phyloP scores from a whole-genome alignment of 1,284 basidiomycete species.

The Ustilago tritici region DNA sequence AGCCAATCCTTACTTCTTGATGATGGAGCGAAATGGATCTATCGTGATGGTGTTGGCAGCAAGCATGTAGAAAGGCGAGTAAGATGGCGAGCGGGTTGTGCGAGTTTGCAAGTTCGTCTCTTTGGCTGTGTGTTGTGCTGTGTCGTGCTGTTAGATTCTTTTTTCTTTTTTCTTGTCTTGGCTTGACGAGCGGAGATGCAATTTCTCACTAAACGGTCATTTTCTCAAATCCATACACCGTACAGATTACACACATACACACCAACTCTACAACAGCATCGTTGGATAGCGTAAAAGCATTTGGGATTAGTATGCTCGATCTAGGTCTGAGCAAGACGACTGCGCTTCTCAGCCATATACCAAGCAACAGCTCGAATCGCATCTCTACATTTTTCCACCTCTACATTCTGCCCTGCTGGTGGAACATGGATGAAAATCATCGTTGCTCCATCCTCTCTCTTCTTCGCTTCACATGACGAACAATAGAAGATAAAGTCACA shows the following conservation, averaged over 20 bases:
- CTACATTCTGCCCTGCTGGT: constrained; percentile 17
- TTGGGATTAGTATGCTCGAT: too few species aligned
- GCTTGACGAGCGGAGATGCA: neutral
- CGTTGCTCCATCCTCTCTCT: neutral
- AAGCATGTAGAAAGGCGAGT: too few species aligned
- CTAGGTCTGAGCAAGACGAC: neutral
- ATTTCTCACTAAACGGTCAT: neutral
- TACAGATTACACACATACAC: neutral
- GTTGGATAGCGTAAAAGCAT: too few species aligned
- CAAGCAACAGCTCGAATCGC: constrained; percentile 38
- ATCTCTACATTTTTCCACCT: constrained; percentile 20
- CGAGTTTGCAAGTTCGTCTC: too few species aligned
- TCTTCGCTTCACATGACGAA: constrained; percentile 36
- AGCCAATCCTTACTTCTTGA: too few species aligned
- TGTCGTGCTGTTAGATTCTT: neutral
- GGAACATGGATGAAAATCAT: constrained; percentile 50
- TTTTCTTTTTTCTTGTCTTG: neutral
- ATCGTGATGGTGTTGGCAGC: too few species aligned
- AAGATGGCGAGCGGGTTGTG: too few species aligned
- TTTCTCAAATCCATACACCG: neutral
- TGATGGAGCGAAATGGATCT: too few species aligned
- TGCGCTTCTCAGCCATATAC: constrained; percentile 24
- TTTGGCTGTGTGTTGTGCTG: neutral
- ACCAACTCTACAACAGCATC: too few species aligned
- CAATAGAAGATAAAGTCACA: constrained; percentile 54